These are phyloP conservation scores for Mallotus nudiflorus DNA, from an alignment of 345 rosid species.

Conservation along the genomic window DNA sequence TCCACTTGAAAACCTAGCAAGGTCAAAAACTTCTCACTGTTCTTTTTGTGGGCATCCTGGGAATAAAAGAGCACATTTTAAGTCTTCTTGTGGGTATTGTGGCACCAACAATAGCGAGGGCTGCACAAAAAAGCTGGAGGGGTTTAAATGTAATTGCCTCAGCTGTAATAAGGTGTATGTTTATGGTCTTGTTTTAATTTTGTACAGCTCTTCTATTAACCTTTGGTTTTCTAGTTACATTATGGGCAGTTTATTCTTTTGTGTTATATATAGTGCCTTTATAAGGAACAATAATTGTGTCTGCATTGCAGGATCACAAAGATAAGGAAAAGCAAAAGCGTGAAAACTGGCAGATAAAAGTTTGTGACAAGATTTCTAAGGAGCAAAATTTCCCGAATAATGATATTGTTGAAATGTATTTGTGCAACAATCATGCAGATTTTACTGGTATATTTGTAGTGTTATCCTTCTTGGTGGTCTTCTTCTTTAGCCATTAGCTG, in stretches of 20 bases:
- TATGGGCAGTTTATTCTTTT: neutral
- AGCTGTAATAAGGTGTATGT: slow-evolving; percentile 53
- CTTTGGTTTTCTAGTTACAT: neutral
- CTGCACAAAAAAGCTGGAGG: slow-evolving; percentile 57
- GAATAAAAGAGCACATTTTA: slow-evolving; percentile 60
- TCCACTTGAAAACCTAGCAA: slow-evolving; percentile 37
- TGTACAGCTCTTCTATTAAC: neutral
- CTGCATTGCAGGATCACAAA: slow-evolving; percentile 43
- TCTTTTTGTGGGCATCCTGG: slow-evolving; percentile 94
- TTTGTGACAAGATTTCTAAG: slow-evolving; percentile 61
- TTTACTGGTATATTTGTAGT: slow-evolving; percentile 41
- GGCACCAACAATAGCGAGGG: slow-evolving; percentile 35
- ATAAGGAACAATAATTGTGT: slow-evolving; percentile 6
- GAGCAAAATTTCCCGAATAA: slow-evolving; percentile 64
- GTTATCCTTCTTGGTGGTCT: neutral
- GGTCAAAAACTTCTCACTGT: slow-evolving; percentile 62
- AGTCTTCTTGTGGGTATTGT: slow-evolving; percentile 66
- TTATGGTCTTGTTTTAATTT: neutral
- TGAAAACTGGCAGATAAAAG: slow-evolving; percentile 65
- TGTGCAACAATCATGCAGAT: slow-evolving; percentile 47
- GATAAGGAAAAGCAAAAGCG: slow-evolving; percentile 59
- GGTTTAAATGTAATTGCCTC: slow-evolving; percentile 68
- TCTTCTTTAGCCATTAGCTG: neutral
- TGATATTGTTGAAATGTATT: slow-evolving; percentile 66
- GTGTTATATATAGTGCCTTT: neutral